These are phyloP conservation scores for Rosellinia necatrix DNA, from an alignment of 2,329 filamentous ascomycete genomes.

Conservation along the genomic window DNA sequence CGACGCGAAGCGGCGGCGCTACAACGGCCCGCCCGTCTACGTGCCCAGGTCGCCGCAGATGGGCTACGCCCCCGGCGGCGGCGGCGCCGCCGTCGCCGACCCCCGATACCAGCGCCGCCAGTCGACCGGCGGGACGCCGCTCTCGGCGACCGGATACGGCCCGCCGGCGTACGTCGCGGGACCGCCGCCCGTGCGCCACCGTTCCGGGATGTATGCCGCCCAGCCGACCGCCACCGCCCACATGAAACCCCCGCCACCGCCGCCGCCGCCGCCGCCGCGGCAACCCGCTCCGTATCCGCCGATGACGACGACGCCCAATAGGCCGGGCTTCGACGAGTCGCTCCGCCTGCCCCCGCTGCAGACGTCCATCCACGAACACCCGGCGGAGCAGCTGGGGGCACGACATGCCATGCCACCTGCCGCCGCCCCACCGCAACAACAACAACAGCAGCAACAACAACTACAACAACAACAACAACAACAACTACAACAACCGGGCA, in stretches of 20 bases:
- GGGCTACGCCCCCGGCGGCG: conserved; percentile 38
- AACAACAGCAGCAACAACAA: too few species aligned
- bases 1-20: conserved; percentile 43
- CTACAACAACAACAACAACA: too few species aligned
- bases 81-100: too few species aligned
- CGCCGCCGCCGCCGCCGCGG: conserved; percentile 60
- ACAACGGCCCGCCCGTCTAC: conserved; percentile 39
- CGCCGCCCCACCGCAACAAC: too few species aligned
- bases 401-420: conserved; percentile 19
- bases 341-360: conserved; percentile 59
- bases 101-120: conserved; percentile 41
- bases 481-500: too few species aligned
- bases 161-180: conserved; percentile 37
- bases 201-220: conserved; percentile 16
- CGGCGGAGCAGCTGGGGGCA: conserved; percentile 29
- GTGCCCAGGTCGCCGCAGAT: conserved; percentile 48
- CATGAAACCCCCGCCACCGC: conserved; percentile 63
- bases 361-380: conserved; percentile 45
- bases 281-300: conserved; percentile 45
- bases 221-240: conserved; percentile 36
- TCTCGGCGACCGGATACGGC: conserved; percentile 38
- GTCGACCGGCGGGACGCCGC: conserved; percentile 32
- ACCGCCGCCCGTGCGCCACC: conserved; percentile 31
- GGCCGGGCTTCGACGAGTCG: conserved; percentile 57
- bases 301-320: conserved; percentile 37